A percentile compares a stretch with the other conserved stretches of the same genome.
Conservation (phyloP, 225 moss, liverwort and hornwort species). For the Marchantia paleacea region DNA sequence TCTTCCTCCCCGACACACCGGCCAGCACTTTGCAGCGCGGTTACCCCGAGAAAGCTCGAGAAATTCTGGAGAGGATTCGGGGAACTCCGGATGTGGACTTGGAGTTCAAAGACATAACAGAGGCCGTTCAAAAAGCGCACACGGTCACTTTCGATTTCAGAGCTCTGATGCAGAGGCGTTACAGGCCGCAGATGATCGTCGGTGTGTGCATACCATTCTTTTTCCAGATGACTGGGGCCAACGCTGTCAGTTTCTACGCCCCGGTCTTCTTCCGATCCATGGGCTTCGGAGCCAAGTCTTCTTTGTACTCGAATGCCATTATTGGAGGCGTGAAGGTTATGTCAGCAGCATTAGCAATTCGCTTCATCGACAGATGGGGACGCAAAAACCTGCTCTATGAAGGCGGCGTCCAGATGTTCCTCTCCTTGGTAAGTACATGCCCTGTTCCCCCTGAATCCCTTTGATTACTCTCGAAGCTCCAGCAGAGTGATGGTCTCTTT, state of each 20-base stretch:
- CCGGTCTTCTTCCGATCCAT: slow-evolving; percentile 24
- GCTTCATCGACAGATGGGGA: slow-evolving; percentile 28
- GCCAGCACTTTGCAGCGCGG: slow-evolving; percentile 14
- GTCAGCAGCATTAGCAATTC: slow-evolving; percentile 19
- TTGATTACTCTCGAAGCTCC: too few relatives aligned
- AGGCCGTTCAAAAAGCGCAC: slow-evolving; percentile 9
- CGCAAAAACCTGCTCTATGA: slow-evolving; percentile 24
- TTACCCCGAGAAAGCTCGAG: neutral
- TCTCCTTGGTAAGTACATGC: slow-evolving; percentile 21
- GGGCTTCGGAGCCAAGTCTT: slow-evolving; percentile 23
- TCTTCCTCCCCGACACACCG: slow-evolving; percentile 23
- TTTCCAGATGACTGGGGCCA: slow-evolving; percentile 33
- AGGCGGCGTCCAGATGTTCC: slow-evolving; percentile 39
- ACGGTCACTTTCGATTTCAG: neutral
- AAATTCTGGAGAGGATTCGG: slow-evolving; percentile 12
- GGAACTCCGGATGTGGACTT: slow-evolving; percentile 22
- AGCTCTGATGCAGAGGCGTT: slow-evolving; percentile 1
- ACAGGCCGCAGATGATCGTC: slow-evolving; percentile 32
- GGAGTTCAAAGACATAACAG: slow-evolving; percentile 24
- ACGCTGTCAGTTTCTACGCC: slow-evolving; percentile 22
- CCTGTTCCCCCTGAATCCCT: neutral
- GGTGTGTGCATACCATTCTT: slow-evolving; percentile 26
- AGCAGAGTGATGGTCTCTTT: too few relatives aligned
- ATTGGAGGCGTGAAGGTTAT: slow-evolving; percentile 14
- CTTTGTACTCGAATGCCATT: slow-evolving; percentile 28